Evolutionary conservation across 768 basidiomycete genomes (phyloP).

Genomic region (Naganishia vishniacii): DNA sequence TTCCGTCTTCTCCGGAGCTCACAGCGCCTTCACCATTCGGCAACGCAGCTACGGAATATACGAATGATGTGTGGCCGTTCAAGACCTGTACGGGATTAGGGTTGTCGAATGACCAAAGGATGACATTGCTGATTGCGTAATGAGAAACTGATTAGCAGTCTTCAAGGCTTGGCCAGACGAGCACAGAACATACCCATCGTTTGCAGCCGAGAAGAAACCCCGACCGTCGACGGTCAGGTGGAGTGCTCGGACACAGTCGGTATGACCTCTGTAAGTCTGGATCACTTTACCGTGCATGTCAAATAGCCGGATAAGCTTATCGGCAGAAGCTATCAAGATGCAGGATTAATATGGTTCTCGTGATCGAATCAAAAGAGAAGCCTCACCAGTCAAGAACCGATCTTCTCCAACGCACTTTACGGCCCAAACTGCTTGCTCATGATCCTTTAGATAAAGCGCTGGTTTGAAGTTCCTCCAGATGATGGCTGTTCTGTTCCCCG

Average conservation of each 20-base stretch:
- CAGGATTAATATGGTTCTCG: too few species aligned
- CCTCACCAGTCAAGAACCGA: constrained; percentile 72
- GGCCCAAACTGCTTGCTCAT: constrained; percentile 90
- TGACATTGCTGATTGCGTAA: constrained; percentile 64
- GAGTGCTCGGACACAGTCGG: constrained; percentile 82
- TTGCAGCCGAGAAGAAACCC: constrained; percentile 87
- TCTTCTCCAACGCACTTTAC: constrained; percentile 73
- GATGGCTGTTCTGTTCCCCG: constrained; percentile 69
- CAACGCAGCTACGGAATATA: constrained; percentile 79
- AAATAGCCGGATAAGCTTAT: constrained; percentile 90
- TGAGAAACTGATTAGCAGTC: neutral
- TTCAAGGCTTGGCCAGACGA: neutral
- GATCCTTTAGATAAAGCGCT: constrained; percentile 70
- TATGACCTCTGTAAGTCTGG: constrained; percentile 76
- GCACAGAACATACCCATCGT: constrained; percentile 66
- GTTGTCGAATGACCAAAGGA: constrained; percentile 81
- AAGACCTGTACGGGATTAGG: constrained; percentile 59
- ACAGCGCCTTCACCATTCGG: constrained; percentile 68
- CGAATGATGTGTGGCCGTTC: constrained; percentile 94
- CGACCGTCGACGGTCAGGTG: constrained; percentile 64
- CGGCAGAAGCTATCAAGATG: constrained; percentile 68
- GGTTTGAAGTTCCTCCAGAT: constrained; percentile 79
- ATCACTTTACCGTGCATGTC: constrained; percentile 58
- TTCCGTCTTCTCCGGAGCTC: constrained; percentile 90
- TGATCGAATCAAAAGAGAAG: neutral